Conservation (phyloP, 73 alveolate species). For the Tetrahymena malaccensis region DNA sequence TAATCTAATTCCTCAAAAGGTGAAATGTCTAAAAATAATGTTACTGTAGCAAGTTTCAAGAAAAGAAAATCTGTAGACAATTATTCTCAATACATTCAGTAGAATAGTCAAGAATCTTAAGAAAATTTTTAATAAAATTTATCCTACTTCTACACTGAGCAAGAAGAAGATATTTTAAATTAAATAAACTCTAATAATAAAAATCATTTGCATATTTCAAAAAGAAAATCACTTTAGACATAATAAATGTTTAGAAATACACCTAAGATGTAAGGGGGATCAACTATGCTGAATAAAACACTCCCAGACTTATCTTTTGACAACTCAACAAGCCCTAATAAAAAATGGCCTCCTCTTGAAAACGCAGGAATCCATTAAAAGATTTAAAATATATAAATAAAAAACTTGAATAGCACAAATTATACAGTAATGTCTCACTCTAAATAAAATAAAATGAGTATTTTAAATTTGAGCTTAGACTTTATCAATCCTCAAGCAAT, state of each 20-base stretch:
- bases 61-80: neutral
- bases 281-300: neutral
- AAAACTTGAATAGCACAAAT: neutral
- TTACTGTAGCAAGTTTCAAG: neutral
- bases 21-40: neutral
- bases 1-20: neutral
- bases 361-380: neutral
- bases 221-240: neutral
- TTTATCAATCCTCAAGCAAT: neutral
- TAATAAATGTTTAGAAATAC: neutral
- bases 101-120: neutral
- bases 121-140: neutral
- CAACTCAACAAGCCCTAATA: neutral
- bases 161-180: neutral
- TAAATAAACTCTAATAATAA: neutral
- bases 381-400: neutral
- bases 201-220: neutral
- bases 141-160: neutral
- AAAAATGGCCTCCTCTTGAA: neutral
- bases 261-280: neutral
- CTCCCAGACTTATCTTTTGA: neutral
- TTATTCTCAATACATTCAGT: neutral
- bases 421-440: neutral
- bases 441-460: neutral
- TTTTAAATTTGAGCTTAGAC: neutral